Conservation (phyloP, 2,329 filamentous ascomycete species). For the Emydomyces testavorans region DNA sequence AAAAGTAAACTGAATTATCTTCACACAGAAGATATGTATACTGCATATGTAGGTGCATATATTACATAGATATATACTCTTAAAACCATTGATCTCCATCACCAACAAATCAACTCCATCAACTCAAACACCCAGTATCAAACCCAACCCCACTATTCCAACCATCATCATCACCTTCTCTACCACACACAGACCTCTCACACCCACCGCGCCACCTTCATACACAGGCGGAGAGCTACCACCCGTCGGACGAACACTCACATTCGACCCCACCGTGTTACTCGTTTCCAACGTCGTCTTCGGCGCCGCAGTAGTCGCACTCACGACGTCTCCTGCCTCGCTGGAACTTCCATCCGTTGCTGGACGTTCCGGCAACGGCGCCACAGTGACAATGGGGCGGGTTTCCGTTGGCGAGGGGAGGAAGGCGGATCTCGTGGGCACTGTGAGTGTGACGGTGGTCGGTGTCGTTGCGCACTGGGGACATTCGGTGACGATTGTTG, state of each 20-base stretch:
- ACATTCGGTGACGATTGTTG: constrained; percentile 33
- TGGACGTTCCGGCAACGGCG: constrained; percentile 1
- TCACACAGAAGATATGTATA: too few species aligned
- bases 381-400: background rate
- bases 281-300: background rate
- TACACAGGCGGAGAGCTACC: background rate
- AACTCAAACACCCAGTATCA: background rate
- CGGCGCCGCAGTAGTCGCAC: background rate
- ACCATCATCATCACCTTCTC: background rate
- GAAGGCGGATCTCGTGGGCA: constrained; percentile 16
- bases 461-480: constrained; percentile 29
- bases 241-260: background rate
- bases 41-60: background rate
- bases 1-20: too few species aligned
- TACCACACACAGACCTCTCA: background rate
- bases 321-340: background rate
- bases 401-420: constrained; percentile 1
- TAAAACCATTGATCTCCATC: background rate
- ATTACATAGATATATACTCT: background rate
- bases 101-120: background rate
- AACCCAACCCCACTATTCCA: background rate
- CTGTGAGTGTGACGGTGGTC: constrained; percentile 30
- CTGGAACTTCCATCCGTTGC: background rate
- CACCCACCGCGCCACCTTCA: constrained; percentile 5
- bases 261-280: background rate